A percentile compares a stretch with the other conserved stretches of the same genome.
These are phyloP conservation scores for Tuber umbilicatum DNA, from an alignment of 495 filamentous ascomycete genomes.

Conservation along the genomic window DNA sequence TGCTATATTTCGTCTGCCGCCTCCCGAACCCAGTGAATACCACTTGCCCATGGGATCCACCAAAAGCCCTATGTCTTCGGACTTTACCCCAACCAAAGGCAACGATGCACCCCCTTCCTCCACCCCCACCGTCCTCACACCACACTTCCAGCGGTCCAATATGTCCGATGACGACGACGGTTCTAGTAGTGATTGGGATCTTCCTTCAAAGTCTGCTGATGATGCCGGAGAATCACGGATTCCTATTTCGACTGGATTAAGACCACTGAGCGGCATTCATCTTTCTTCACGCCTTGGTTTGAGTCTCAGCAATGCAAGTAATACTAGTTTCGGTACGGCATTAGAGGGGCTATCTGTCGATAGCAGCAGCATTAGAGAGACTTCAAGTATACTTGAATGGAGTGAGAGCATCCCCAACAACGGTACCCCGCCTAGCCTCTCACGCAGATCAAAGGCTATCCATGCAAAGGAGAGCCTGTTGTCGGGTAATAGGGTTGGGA, in stretches of 20 bases:
- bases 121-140: constrained; percentile 16
- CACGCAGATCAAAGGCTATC: constrained; percentile 69
- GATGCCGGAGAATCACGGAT: constrained; percentile 45
- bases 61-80: constrained; percentile 28
- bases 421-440: constrained; percentile 18
- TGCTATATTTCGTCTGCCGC: constrained; percentile 72
- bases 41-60: constrained; percentile 7
- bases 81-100: constrained; percentile 27
- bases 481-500: constrained; percentile 47
- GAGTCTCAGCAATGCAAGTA: constrained; percentile 37
- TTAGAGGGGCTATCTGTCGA: constrained; percentile 36
- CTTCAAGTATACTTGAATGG: constrained; percentile 40
- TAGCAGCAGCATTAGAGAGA: constrained; percentile 33
- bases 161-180: constrained; percentile 57
- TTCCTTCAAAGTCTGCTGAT: constrained; percentile 44
- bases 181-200: constrained; percentile 49
- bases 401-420: constrained; percentile 44
- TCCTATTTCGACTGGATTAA: constrained; percentile 20
- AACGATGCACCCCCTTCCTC: constrained; percentile 16
- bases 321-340: constrained; percentile 39
- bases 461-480: constrained; percentile 74
- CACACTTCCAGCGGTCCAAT: constrained; percentile 42
- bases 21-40: constrained; percentile 47
- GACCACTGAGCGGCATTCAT: constrained; percentile 33
- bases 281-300: constrained; percentile 34